Evolutionary conservation across 805 yeast genomes (phyloP).

Genomic region (Hanseniaspora meyeri): DNA sequence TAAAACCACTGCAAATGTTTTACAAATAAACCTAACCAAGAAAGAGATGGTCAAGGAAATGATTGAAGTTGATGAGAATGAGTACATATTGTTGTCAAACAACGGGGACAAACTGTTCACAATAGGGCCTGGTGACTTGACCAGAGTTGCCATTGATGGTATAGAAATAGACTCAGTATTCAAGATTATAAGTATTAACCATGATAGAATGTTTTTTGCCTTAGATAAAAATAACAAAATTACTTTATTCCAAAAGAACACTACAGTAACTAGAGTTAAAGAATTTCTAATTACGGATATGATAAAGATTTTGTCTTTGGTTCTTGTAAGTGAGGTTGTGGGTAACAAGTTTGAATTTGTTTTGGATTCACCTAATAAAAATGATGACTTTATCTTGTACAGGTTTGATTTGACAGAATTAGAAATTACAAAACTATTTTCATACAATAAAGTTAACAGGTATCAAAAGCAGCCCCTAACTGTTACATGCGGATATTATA

Average conservation of each 20-base stretch:
- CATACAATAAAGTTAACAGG: not conserved
- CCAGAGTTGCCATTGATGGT: not conserved
- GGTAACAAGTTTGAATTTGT: not conserved
- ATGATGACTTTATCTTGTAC: not conserved
- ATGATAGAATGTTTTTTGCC: not conserved
- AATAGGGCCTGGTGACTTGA: not conserved
- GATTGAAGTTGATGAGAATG: not conserved
- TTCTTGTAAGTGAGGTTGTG: not conserved
- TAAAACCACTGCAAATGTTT: not conserved
- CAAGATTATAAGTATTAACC: not conserved
- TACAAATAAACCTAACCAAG: not conserved
- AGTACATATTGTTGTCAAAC: not conserved
- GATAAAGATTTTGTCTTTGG: not conserved
- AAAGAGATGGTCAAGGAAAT: conserved; percentile 4
- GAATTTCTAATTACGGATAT: not conserved
- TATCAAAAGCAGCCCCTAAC: not conserved
- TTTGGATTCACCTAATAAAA: conserved; percentile 6
- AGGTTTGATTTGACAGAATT: not conserved
- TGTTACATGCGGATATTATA: not conserved
- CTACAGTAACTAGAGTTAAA: not conserved
- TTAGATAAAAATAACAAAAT: not conserved
- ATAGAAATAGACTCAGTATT: not conserved
- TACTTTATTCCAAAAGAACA: not conserved
- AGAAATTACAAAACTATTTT: not conserved
- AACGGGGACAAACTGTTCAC: not conserved